Base-by-base conservation (phyloP, 129 eudicot species). In the Lactuca saligna region DNA sequence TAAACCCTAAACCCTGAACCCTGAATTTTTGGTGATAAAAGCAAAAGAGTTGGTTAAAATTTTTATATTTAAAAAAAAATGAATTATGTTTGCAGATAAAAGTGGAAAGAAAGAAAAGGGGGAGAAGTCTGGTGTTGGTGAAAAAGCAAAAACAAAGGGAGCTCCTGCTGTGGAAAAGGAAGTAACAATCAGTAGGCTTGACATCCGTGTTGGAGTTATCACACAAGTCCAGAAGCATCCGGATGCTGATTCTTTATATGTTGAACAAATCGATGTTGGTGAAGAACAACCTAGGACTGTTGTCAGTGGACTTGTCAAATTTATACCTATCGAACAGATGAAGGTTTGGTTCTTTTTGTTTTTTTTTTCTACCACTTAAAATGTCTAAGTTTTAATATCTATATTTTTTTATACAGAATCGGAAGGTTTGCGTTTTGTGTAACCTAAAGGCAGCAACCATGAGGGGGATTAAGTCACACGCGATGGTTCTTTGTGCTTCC, bases 401-500 rank as follows among this genome's bases (percentile, higher is more conserved):
- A 6, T 65, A 29, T 0, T 25, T 25, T 17, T 66, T 42, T 32
- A 37, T 15, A 61, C 83, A 93, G 98, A 85, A 93, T 37, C 96
- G 97, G 57, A 93, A 83, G 79, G 98, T 93, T 37, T 93, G 98
- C 65, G 95, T 93, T 73, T 95, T 93, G 54, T 93, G 98, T 88
- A 93, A 93, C 77, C 75, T 93, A 75, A 93, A 93, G 82, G 97
- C 98, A 38, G 98, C 97, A 68, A 67, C 85, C 81, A 93, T 93
- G 98, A 73, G 98, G 71, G 98, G 97, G 7, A 87, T 93, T 57
- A 93, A 93, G 61, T 93, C 98, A 29, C 98, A 93, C 17, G 98
- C 98, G 6, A 93, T 93, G 98, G 97, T 93, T 81, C 98, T 93
- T 81, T 91, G 95, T 57, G 97, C 96, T 62, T 81, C 87, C 65